A percentile compares a stretch with the other conserved stretches of the same genome.
phyloP scores from a whole-genome alignment of 2,329 filamentous ascomycete species.

The Nothophaeocryptopus gaeumannii region DNA sequence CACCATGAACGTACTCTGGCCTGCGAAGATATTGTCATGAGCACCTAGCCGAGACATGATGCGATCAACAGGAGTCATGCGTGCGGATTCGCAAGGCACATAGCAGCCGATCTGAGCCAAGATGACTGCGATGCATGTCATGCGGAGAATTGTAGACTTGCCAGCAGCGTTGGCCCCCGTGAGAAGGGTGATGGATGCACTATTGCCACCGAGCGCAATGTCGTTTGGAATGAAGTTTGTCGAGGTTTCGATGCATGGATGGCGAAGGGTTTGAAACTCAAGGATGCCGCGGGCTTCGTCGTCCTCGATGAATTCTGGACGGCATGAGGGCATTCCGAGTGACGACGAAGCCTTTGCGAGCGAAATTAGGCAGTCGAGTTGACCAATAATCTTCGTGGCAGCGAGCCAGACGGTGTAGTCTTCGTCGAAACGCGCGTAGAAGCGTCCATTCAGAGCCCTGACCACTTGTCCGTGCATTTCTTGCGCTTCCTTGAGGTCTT shows the following conservation, averaged over 20 bases:
- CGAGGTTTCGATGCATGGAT: conserved; percentile 88
- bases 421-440: conserved; percentile 84
- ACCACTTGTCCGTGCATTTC: conserved; percentile 90
- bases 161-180: conserved; percentile 96
- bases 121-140: conserved; percentile 96
- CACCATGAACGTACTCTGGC: conserved; percentile 97
- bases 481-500: conserved; percentile 86
- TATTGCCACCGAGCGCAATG: conserved; percentile 76
- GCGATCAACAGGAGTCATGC: conserved; percentile 84
- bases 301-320: conserved; percentile 81
- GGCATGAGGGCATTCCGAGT: conserved; percentile 81
- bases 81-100: conserved; percentile 77
- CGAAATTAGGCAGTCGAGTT: conserved; percentile 92
- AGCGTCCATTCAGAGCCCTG: conserved; percentile 77
- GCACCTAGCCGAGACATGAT: conserved; percentile 98
- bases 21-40: conserved; percentile 98
- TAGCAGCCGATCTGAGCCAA: conserved; percentile 96
- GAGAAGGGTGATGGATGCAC: conserved; percentile 81
- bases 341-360: conserved; percentile 83
- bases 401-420: conserved; percentile 82
- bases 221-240: conserved; percentile 97
- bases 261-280: conserved; percentile 88
- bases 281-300: conserved; percentile 70
- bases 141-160: conserved; percentile 92
- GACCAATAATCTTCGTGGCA: conserved; percentile 84